Evolutionary conservation across 305 asterid species (phyloP), one percentile per base, ranked within the genome.

Genomic region (Rubia occidens): DNA sequence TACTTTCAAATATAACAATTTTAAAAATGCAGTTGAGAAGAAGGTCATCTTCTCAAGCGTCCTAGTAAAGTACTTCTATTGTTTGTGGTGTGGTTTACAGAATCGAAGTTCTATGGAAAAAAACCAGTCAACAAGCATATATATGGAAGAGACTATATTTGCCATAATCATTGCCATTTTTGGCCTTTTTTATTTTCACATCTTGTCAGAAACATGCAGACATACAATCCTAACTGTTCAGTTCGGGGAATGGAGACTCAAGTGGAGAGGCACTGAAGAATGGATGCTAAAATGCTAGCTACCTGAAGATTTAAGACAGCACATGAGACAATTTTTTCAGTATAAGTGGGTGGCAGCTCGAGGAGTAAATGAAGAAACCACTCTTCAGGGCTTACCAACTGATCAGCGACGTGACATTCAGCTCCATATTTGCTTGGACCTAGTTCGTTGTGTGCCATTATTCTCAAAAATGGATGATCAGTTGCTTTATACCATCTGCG

Each of bases 11-110:
- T 92, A 81, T 58, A 96, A 96, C 60, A 88, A 89, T 63, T 92
- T 92, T 79, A 89, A 76, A 77, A 84, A 78, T 14, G 98, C 98
- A 54, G 89, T 92, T 55, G 75, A 76, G 39, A 88, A 89, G 72
- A 82, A 85, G 61, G 98, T 89, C n/a, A 90, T 88, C 76, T 85
- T 93, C 74, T 78, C 98, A 35, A 89, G 76, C 79, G 88, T 92
- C 77, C 60, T 85, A 18, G 79, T 73, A 21, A 92, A 88, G 87
- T 92, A 92, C 78, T 85, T 92, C 67, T 92, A 92, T 72, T 88
- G 98, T 86, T 81, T 92, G 78, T 89, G 98, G 98, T 92, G 98
- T 96, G 98, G 98, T 68, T 77, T 92, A 75, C 98, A 92, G 82
- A 85, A 92, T 62, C 84, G 89, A 65, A 92, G 98, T 91, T 96